phyloP scores from a whole-genome alignment of 139 green algal species.

The Raphidocelis subcapitata region DNA sequence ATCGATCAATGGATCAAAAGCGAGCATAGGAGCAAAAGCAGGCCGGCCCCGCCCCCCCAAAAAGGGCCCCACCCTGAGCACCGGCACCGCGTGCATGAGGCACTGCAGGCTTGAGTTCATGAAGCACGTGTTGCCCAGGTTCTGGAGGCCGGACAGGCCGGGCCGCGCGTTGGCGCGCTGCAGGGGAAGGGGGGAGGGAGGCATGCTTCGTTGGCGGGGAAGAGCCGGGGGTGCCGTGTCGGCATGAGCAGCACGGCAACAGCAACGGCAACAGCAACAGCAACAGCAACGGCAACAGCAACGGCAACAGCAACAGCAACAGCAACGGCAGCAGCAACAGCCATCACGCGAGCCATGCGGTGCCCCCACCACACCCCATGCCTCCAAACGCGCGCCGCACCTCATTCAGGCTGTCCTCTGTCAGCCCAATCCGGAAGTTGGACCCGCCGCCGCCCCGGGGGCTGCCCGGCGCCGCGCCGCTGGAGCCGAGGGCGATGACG shows the following conservation, averaged over 20 bases:
- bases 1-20: too few relatives aligned
- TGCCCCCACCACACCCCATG: too few relatives aligned
- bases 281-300: background rate
- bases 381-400: too few relatives aligned
- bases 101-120: conserved; percentile 96
- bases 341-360: too few relatives aligned
- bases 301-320: too few relatives aligned
- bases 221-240: background rate
- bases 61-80: conserved; percentile 52
- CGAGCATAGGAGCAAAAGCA: too few relatives aligned
- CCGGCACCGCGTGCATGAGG: conserved; percentile 78
- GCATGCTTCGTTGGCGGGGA: background rate
- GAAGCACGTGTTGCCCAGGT: conserved; percentile 96
- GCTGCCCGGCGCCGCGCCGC: too few relatives aligned
- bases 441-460: too few relatives aligned
- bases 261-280: background rate
- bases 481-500: too few relatives aligned
- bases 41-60: too few relatives aligned
- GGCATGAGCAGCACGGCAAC: background rate
- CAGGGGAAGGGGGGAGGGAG: background rate
- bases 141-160: conserved; percentile 72
- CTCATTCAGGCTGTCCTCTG: background rate
- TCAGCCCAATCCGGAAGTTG: too few relatives aligned
- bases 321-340: too few relatives aligned
- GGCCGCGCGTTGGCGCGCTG: conserved; percentile 30